Base-by-base conservation (phyloP, 179 eudicot species). In the Camellia oleifera region DNA sequence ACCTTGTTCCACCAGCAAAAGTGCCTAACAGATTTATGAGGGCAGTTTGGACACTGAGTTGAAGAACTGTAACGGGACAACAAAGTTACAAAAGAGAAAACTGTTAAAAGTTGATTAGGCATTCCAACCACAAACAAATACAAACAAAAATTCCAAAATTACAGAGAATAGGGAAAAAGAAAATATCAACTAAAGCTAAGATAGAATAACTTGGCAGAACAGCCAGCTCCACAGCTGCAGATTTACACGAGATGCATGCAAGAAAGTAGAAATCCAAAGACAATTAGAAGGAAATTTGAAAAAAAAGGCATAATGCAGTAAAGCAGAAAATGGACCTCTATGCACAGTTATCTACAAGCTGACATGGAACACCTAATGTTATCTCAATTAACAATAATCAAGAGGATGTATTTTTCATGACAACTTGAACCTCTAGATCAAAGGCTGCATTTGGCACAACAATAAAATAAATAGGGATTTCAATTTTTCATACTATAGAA, bases 1-100 rank as follows among this genome's bases (percentile, higher is more conserved):
- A 96, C 99, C 89, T 75, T 96, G 80, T 96, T 94, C 99, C 98
- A 96, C 99, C 99, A 96, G 86, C 99, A 94, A 18, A 97, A 97
- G 88, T 97, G 99, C 78, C 99, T 84, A 14, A 87, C 90, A 74
- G 90, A 81, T 80, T 88, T 92, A 87, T 97, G 99, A 79, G 85
- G 69, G 80, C 98, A 97, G 80, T 81, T 79, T 77, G 86, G 81
- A 83, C 99, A 94, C 0, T 87, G 89, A 42, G 83, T 15, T 20
- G 88, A 69, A 72, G 84, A 70, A 78, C 96, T 93, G 92, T 56
- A 67, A 81, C 23, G 61, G 48, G 78, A 60, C 18, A 73, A 72
- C 14, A 84, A 81, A 82, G 20, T 77, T 68, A 15, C 74, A 26
- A n/a, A 53, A 61, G 14, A 32, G 2, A 58, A 44, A 65, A 2